Evolutionary conservation across 768 basidiomycete genomes (phyloP).

Genomic region (Naematelia aurantialba): DNA sequence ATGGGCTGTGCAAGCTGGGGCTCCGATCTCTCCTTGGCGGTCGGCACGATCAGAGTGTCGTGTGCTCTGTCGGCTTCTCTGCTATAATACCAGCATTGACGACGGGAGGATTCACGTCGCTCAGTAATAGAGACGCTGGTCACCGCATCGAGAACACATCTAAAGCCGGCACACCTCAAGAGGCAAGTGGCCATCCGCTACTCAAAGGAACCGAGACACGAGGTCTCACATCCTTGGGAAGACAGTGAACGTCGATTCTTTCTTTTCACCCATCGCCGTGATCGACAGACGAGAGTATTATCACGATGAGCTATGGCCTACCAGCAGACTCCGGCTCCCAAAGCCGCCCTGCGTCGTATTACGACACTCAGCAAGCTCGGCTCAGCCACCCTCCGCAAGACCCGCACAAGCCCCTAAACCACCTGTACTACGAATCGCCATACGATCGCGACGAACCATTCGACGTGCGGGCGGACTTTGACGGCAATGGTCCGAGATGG

Average conservation of each 20-base stretch:
- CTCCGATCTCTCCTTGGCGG: not conserved
- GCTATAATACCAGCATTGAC: too few species aligned
- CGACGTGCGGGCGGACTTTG: constrained; percentile 44
- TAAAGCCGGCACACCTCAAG: too few species aligned
- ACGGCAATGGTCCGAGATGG: constrained; percentile 41
- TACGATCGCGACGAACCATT: constrained; percentile 36
- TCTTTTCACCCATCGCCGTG: not conserved
- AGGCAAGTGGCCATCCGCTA: not conserved
- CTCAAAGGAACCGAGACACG: not conserved
- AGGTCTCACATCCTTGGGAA: too few species aligned
- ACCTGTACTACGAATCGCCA: constrained; percentile 31
- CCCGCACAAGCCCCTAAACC: constrained; percentile 18
- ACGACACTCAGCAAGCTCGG: not conserved
- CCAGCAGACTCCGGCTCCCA: constrained; percentile 14
- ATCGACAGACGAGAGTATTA: constrained; percentile 1
- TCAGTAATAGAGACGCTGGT: too few species aligned
- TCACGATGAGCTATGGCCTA: constrained; percentile 13
- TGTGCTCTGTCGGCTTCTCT: too few species aligned
- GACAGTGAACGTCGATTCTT: not conserved
- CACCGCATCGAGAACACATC: too few species aligned
- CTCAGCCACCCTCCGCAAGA: constrained; percentile 5
- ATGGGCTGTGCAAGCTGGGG: not conserved
- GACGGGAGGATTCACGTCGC: too few species aligned
- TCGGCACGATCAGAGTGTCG: too few species aligned
- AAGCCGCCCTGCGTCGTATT: constrained; percentile 1